Conservation (phyloP, 2,329 filamentous ascomycete species). For the Monosporascus sp. region DNA sequence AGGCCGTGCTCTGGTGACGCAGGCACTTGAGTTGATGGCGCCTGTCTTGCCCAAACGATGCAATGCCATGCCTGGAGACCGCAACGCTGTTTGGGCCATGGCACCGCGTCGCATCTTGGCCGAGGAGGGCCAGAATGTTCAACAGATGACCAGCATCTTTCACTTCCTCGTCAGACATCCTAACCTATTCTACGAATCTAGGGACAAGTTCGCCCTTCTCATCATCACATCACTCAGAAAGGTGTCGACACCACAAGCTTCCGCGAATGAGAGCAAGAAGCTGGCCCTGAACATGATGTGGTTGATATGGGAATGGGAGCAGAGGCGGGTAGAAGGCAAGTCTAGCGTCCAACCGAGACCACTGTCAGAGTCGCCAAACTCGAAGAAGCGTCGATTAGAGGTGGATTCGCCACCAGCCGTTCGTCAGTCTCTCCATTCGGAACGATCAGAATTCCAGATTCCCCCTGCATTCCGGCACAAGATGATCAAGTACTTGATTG, state of each 20-base stretch:
- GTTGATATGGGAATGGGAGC: slow-evolving; percentile 89
- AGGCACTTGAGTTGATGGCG: slow-evolving; percentile 91
- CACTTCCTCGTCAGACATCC: slow-evolving; percentile 92
- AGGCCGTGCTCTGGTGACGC: slow-evolving; percentile 84
- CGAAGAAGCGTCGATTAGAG: slow-evolving; percentile 73
- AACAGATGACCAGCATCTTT: slow-evolving; percentile 96
- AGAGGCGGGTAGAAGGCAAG: slow-evolving; percentile 67
- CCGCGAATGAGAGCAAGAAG: slow-evolving; percentile 87
- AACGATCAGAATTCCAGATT: slow-evolving; percentile 63
- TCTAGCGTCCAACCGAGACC: slow-evolving; percentile 32
- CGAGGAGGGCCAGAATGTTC: slow-evolving; percentile 90
- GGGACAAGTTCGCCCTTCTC: slow-evolving; percentile 83
- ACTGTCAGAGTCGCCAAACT: slow-evolving; percentile 64
- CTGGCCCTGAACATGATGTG: slow-evolving; percentile 86
- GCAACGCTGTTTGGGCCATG: slow-evolving; percentile 80
- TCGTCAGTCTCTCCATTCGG: slow-evolving; percentile 39
- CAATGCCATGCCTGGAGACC: slow-evolving; percentile 59
- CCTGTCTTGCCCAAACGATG: slow-evolving; percentile 86
- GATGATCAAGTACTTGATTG: slow-evolving; percentile 90
- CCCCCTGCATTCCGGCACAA: slow-evolving; percentile 63
- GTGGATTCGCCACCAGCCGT: slow-evolving; percentile 53
- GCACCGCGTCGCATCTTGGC: slow-evolving; percentile 85
- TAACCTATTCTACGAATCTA: slow-evolving; percentile 88
- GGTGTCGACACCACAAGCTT: slow-evolving; percentile 75
- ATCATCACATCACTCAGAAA: slow-evolving; percentile 88